Base-by-base conservation (phyloP, 2,329 filamentous ascomycete genomes). In the Rachicladosporium sp. region DNA sequence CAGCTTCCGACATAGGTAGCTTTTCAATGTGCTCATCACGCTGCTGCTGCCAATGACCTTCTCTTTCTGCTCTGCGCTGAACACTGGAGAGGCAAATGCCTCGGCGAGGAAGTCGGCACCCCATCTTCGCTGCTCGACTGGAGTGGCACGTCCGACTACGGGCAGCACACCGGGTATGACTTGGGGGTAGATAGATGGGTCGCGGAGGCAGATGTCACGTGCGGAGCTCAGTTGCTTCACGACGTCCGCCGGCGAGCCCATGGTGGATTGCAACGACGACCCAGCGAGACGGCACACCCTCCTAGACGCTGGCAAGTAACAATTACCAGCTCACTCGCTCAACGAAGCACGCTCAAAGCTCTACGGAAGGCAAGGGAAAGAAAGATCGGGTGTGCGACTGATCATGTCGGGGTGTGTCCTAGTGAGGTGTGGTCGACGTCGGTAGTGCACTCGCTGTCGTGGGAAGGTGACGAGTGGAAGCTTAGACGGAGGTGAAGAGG, bases 51-150 rank as follows among this genome's bases (percentile, higher is more conserved):
- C 27, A 32, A 31, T 31, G 42, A 58, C 46, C 45, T 78, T 78
- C 68, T 77, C 85, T 69, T 96, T 98, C 60, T 83, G 78, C 38
- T 80, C 71, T 43, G 76, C 69, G 12, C 80, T 68, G 52, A 96
- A 71, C 13, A 82, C 77, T n/a, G 93, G 91, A 44, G 85, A 93
- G 42, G 91, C 82, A 65, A 98, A 96, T 2, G 88, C 87, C 67
- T 98, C 91, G 41, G 89, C 87, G 33, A 98, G 70, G 57, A 98
- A 98, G 45, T 95, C 88, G 46, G 88, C 81, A 19, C 89, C 91
- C 91, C 91, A 98, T 80, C 88, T 72, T 62, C 87, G 82, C 54
- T 96, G 68, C 62, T 93, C 85, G 41, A 94, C 65, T 45, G 76
- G 73, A 47, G 84, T 74, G 48, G 73, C 71, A 37, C 82, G 76